Base-by-base conservation (phyloP, 208 protist genomes). In the Plasmodiophora brassicae region DNA sequence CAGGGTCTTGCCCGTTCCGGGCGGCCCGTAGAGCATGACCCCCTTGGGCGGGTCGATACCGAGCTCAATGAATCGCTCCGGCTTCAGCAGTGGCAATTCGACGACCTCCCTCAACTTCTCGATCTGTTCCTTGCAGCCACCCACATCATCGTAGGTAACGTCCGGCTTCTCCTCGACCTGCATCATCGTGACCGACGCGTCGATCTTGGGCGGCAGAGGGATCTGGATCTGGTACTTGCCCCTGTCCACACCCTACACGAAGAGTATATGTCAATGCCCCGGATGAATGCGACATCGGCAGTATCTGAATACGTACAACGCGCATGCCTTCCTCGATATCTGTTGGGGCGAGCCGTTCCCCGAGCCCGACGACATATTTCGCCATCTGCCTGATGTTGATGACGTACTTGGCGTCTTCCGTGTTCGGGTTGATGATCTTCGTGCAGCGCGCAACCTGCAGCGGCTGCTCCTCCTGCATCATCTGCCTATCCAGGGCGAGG, bases 251-350 rank as follows among this genome's bases (percentile, higher is more conserved):
- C 95, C 94, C 71, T 86, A 72, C 1, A 65, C 1, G 41, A 91
- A 43, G 5, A 92, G 84, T 91, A n/a, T 85, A n/a, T n/a, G n/a
- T n/a, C n/a, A n/a, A n/a, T n/a, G n/a, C n/a, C n/a, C n/a, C n/a
- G 57, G 88, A 71, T 91, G 8, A 65, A 45, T 38, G 25, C 10
- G 14, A 53, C 20, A 28, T 25, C 87, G 84, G 87, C 38, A n/a
- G 90, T 84, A 71, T 20, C 20, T 1, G n/a, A 38, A 10, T 14
- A 25, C 90, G 94, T 88, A 98, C 98, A 28, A 99, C 98, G 83
- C 99, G 96, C 97, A 99, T 99, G 50, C 96, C 98, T 93, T 99
- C 98, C 92, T 99, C 98, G 89, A 99, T 98, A 92, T 99, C 98
- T 41, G 98, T 97, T 38, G 98, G 97, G 0, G 98, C 95, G 5